These are phyloP conservation scores for Mallotus repandus DNA, from an alignment of 441 rosid genomes.

Conservation along the genomic window DNA sequence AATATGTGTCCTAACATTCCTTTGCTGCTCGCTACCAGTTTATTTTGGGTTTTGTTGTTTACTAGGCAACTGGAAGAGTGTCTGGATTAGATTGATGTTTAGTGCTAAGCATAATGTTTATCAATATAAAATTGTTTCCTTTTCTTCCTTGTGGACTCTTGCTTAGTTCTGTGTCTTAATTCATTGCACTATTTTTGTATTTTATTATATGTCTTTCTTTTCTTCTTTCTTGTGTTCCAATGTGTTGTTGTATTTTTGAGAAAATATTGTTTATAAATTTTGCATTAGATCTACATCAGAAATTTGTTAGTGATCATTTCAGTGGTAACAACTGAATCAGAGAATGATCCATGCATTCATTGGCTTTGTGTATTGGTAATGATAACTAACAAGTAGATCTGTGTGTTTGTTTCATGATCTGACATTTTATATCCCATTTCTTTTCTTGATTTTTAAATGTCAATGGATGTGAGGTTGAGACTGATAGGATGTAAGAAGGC, in stretches of 20 bases:
- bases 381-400: background rate
- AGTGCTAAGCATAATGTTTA: background rate
- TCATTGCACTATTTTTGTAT: background rate
- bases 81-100: background rate
- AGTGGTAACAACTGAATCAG: no score
- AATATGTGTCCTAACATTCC: background rate
- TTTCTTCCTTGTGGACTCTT: background rate
- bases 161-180: background rate
- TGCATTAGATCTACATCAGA: no score
- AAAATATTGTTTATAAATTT: no score
- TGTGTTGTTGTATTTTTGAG: background rate
- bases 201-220: background rate
- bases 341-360: no score
- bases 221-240: background rate
- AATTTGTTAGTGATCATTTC: no score
- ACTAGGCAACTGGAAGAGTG: background rate
- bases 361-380: background rate
- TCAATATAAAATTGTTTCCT: slow-evolving; percentile 6
- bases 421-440: background rate
- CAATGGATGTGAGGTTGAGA: no score
- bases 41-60: background rate
- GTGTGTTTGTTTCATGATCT: background rate
- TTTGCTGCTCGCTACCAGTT: background rate
- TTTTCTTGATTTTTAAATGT: background rate
- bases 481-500: background rate